Conservation (phyloP, 1,284 basidiomycete species). For the Malassezia dermatis region DNA sequence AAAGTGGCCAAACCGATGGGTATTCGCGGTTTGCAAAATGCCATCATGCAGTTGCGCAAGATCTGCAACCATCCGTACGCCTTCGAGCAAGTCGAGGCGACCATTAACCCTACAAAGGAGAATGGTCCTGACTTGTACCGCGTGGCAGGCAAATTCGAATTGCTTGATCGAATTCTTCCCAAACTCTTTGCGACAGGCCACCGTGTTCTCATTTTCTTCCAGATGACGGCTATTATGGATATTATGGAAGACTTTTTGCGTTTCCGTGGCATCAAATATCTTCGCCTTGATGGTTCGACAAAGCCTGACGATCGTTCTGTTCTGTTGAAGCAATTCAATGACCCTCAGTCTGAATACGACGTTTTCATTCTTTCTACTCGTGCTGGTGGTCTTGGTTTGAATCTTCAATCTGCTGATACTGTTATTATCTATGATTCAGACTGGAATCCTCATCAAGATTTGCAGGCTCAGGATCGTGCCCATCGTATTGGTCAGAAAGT, state of each 20-base stretch:
- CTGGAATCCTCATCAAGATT: constrained; percentile 55
- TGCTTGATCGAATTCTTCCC: constrained; percentile 83
- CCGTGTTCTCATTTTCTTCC: constrained; percentile 97
- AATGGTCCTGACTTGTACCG: constrained; percentile 71
- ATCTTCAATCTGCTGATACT: constrained; percentile 94
- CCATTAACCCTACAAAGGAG: constrained; percentile 68
- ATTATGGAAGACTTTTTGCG: constrained; percentile 98
- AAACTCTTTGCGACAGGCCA: constrained; percentile 88
- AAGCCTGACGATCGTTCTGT: constrained; percentile 94
- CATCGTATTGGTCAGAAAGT: constrained; percentile 99
- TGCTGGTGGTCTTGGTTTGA: constrained; percentile 93
- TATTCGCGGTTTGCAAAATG: constrained; percentile 66
- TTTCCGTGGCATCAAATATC: constrained; percentile 77
- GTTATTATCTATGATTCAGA: constrained; percentile 77
- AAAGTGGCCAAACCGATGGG: constrained; percentile 42
- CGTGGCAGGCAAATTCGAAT: constrained; percentile 84
- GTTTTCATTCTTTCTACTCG: constrained; percentile 80
- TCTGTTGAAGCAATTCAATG: constrained; percentile 83
- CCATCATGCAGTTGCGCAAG: constrained; percentile 97
- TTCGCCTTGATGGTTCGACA: constrained; percentile 92
- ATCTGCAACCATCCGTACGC: constrained; percentile 77
- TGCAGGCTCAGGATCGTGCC: constrained; percentile 71
- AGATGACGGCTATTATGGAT: constrained; percentile 99
- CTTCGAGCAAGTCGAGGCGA: constrained; percentile 88
- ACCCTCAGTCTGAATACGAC: constrained; percentile 74